phyloP scores from a whole-genome alignment of 345 rosid genomes.

The Populus alba region DNA sequence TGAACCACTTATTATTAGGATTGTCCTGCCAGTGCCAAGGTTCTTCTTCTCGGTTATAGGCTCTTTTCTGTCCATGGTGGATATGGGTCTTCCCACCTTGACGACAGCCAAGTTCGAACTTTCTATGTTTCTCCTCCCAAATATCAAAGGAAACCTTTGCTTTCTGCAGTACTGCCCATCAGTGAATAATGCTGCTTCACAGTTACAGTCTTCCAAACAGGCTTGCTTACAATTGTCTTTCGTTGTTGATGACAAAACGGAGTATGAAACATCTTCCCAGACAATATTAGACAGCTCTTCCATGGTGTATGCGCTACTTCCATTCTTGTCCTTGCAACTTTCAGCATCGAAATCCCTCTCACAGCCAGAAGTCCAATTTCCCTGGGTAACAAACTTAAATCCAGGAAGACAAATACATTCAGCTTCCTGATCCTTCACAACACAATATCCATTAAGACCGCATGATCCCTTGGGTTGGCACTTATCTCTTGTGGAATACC shows the following conservation, averaged over 20 bases:
- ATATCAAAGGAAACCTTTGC: conserved; percentile 32
- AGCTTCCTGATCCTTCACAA: neutral
- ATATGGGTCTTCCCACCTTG: conserved; percentile 3
- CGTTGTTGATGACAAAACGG: neutral
- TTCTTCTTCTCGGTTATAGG: neutral
- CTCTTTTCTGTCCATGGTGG: neutral
- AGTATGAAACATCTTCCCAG: conserved; percentile 23
- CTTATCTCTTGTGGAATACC: neutral
- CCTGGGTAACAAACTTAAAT: conserved; percentile 6
- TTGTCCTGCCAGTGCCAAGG: neutral
- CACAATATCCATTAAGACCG: conserved; percentile 30
- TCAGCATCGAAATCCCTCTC: conserved; percentile 9
- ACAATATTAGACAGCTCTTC: neutral
- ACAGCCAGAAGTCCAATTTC: conserved; percentile 24
- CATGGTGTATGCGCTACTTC: neutral
- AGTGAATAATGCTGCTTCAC: conserved; percentile 25
- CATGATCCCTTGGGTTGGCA: conserved; percentile 16
- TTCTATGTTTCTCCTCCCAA: neutral
- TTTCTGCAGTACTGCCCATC: conserved; percentile 7
- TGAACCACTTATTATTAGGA: neutral
- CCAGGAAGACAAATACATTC: conserved; percentile 21
- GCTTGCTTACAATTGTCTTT: conserved; percentile 18
- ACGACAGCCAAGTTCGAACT: conserved; percentile 10
- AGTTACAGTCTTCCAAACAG: conserved; percentile 27
- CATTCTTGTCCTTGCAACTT: conserved; percentile 6